These are phyloP conservation scores for Stentor coeruleus DNA, from an alignment of 73 alveolate species.

Conservation along the genomic window DNA sequence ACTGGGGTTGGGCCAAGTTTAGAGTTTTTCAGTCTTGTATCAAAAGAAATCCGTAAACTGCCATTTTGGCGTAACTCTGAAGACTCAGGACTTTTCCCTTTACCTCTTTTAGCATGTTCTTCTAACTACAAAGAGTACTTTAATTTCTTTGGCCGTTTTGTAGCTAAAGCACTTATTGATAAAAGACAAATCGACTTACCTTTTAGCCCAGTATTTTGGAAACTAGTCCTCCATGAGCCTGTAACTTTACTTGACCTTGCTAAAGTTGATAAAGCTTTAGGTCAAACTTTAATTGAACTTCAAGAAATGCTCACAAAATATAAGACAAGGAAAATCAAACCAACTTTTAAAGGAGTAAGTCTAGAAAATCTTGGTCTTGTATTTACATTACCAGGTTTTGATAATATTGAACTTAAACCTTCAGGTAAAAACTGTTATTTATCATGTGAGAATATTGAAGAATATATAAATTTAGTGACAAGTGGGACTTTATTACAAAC, in stretches of 20 bases:
- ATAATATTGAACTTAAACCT: conserved; percentile 49
- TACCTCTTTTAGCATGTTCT: conserved; percentile 15
- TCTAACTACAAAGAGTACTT: background rate
- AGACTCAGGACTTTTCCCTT: conserved; percentile 26
- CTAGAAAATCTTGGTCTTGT: conserved; percentile 59
- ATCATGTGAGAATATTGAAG: conserved; percentile 63
- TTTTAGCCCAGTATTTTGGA: conserved; percentile 74
- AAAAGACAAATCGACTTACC: conserved; percentile 89
- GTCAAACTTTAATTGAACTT: conserved; percentile 48
- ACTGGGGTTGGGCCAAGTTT: conserved; percentile 27
- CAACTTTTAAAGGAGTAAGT: background rate
- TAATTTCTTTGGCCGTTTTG: conserved; percentile 69
- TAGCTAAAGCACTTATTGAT: conserved; percentile 90
- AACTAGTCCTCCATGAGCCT: conserved; percentile 61
- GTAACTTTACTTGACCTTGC: conserved; percentile 32
- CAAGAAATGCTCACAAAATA: conserved; percentile 32
- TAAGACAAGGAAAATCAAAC: conserved; percentile 29
- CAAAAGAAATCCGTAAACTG: conserved; percentile 12
- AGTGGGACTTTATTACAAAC: conserved; percentile 56
- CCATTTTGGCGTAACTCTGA: background rate
- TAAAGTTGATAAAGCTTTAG: conserved; percentile 27
- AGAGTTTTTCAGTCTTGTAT: conserved; percentile 1
- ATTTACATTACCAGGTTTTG: conserved; percentile 82
- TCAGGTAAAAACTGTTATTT: conserved; percentile 67
- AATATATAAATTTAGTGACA: conserved; percentile 67